Conservation (phyloP, 306 rosid genomes). For the barrel medic (Medicago truncatula) region DNA sequence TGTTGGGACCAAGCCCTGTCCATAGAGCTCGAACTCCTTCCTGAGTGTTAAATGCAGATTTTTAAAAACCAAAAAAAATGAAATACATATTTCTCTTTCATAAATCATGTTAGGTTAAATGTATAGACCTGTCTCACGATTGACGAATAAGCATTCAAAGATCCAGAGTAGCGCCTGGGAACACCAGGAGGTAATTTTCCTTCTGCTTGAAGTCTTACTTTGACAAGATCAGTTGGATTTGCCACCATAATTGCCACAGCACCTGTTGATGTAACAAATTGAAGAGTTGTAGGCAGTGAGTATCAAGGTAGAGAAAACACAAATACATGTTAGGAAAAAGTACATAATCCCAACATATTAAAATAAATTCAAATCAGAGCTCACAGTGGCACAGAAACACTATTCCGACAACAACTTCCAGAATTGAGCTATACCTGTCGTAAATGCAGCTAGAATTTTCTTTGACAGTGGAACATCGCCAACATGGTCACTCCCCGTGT, state of each 20-base stretch:
- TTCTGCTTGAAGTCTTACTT: conserved; percentile 98
- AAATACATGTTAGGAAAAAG: conserved; percentile 25
- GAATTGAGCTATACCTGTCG: conserved; percentile 74
- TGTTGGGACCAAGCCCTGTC: conserved; percentile 96
- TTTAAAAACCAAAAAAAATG: conserved; percentile 15
- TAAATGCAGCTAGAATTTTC: conserved; percentile 91
- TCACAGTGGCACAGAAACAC: background rate
- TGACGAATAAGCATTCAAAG: conserved; percentile 93
- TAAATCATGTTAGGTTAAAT: conserved; percentile 29
- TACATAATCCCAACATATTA: conserved; percentile 7
- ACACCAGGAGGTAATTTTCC: conserved; percentile 93
- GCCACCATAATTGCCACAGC: conserved; percentile 83
- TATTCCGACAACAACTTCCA: conserved; percentile 7
- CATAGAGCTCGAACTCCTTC: conserved; percentile 94
- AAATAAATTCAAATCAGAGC: conserved; percentile 29
- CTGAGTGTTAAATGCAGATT: conserved; percentile 47
- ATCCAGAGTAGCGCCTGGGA: conserved; percentile 93
- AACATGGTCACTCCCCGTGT: conserved; percentile 74
- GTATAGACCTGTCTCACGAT: conserved; percentile 78
- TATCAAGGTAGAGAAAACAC: conserved; percentile 12
- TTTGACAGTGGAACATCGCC: conserved; percentile 94
- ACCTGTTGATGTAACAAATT: conserved; percentile 56
- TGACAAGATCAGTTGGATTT: conserved; percentile 98
- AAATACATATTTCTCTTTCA: conserved; percentile 11
- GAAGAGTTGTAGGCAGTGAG: conserved; percentile 14